Evolutionary conservation across 371 early-diverging fungal genomes (phyloP).

Genomic region (Zopfochytrium polystomum): DNA sequence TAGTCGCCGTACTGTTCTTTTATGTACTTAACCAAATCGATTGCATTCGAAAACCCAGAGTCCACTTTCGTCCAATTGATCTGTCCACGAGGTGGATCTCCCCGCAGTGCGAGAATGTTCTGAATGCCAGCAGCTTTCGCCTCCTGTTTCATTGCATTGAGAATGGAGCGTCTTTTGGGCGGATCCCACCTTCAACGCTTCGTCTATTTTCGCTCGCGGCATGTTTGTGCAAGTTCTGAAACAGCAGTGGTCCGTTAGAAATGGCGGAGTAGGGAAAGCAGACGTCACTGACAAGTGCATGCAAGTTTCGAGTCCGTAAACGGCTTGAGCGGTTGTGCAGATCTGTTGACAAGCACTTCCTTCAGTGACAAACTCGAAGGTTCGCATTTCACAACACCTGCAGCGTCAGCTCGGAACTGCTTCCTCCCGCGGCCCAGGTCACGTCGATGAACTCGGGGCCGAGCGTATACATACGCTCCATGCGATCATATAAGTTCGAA

Average conservation of each 20-base stretch:
- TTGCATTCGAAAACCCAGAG: constrained; percentile 77
- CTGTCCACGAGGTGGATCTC: constrained; percentile 89
- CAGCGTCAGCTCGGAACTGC: constrained; percentile 79
- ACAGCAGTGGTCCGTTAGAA: background rate
- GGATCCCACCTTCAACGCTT: constrained; percentile 56
- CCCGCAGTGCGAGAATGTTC: constrained; percentile 93
- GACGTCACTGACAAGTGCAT: constrained; percentile 73
- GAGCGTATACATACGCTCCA: constrained; percentile 86
- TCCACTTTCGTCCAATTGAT: constrained; percentile 75
- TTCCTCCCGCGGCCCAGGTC: constrained; percentile 96
- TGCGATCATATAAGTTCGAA: constrained; percentile 85
- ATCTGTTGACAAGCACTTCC: constrained; percentile 22
- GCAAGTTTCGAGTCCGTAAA: constrained; percentile 90
- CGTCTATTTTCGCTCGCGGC: constrained; percentile 81
- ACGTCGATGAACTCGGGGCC: constrained; percentile 94
- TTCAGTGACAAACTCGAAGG: background rate
- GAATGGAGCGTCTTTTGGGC: constrained; percentile 12
- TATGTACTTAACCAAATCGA: constrained; percentile 86
- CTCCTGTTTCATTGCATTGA: constrained; percentile 44
- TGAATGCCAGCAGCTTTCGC: constrained; percentile 90
- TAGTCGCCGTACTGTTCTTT: constrained; percentile 86
- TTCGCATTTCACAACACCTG: constrained; percentile 31
- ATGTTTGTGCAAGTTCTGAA: constrained; percentile 88
- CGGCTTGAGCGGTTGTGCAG: constrained; percentile 84
- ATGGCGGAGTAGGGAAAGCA: background rate